phyloP scores from a whole-genome alignment of 148 eudicot genomes.

The Simmondsia chinensis region DNA sequence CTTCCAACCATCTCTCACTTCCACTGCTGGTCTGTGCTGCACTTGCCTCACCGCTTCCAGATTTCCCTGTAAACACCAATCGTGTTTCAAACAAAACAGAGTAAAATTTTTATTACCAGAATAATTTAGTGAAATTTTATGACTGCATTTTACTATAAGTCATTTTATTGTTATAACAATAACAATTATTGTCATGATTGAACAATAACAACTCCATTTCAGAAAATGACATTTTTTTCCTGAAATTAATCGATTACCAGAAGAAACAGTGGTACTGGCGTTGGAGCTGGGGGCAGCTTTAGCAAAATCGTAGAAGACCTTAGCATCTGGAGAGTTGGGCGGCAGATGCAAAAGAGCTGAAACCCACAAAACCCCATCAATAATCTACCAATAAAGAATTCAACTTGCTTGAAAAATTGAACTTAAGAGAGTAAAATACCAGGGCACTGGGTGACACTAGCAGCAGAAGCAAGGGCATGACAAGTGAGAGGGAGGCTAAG shows the following conservation, averaged over 20 bases:
- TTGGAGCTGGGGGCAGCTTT: slow-evolving; percentile 19
- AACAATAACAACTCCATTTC: not conserved
- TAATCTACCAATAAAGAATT: no score
- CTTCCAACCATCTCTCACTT: slow-evolving; percentile 18
- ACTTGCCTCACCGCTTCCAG: slow-evolving; percentile 12
- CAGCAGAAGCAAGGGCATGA: slow-evolving; percentile 23
- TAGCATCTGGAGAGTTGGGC: slow-evolving; percentile 71
- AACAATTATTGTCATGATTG: not conserved
- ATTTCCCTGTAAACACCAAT: slow-evolving; percentile 18
- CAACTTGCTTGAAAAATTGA: no score
- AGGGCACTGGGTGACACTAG: slow-evolving; percentile 38
- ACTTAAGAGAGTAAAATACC: no score
- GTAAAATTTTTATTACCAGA: not conserved
- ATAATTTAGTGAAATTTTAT: not conserved
- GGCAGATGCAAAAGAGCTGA: slow-evolving; percentile 62
- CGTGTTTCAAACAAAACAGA: no score
- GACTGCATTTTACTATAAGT: not conserved
- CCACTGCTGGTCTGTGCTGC: slow-evolving; percentile 23
- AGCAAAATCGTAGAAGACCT: slow-evolving; percentile 53
- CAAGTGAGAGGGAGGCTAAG: slow-evolving; percentile 56
- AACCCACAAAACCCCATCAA: slow-evolving; percentile 3
- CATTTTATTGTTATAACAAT: not conserved
- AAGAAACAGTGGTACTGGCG: slow-evolving; percentile 12
- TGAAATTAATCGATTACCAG: no score
- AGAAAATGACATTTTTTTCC: no score